Base-by-base conservation (phyloP, 805 yeast species). In the Alloascoidea hylecoeti region DNA sequence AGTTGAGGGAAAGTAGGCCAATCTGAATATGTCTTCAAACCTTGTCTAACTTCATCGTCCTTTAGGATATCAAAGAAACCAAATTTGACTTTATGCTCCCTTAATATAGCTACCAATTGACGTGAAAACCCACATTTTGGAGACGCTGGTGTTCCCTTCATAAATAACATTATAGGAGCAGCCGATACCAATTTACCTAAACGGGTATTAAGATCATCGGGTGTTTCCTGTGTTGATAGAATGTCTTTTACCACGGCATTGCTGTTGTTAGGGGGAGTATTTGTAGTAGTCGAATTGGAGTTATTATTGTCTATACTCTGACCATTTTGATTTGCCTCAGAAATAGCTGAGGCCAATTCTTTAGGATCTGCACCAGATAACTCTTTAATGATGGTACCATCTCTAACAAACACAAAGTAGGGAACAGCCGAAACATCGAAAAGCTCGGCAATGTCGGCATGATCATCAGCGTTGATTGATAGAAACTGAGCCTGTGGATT, bases 1-100 rank as follows among this genome's bases (percentile, higher is more conserved):
- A 82, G 60, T 58, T 82, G 94, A 14, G 94, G 94, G 68, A 80
- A 82, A 15, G 94, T 82, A 43, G 94, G 94, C 94, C 94, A 82
- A 51, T 82, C 94, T 35, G 82, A 72, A 49, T 72, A 82, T 9
- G 67, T 61, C 57, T 82, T 82, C 46, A 82, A 64, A 2, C 89
- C 88, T 55, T 75, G 84, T 67, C 94, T 76, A 2, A 82, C 86
- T 2, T 75, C 60, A 53, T 79, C 88, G 57, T 82, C 94, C 54
- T 80, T 82, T 48, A 82, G 64, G 41, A 82, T 82, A 58, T 82
- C 94, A 48, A 82, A 82, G 53, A 82, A 82, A 0, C 94, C 94
- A 52, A 82, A 82, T 58, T 89, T 71, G 15, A 81, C 86, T 55
- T 78, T 85, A 52, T 81, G 82, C 49, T 82, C 94, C 58, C 94